phyloP scores from a whole-genome alignment of 2,329 filamentous ascomycete genomes.

The Neofusicoccum kwambonambiense region DNA sequence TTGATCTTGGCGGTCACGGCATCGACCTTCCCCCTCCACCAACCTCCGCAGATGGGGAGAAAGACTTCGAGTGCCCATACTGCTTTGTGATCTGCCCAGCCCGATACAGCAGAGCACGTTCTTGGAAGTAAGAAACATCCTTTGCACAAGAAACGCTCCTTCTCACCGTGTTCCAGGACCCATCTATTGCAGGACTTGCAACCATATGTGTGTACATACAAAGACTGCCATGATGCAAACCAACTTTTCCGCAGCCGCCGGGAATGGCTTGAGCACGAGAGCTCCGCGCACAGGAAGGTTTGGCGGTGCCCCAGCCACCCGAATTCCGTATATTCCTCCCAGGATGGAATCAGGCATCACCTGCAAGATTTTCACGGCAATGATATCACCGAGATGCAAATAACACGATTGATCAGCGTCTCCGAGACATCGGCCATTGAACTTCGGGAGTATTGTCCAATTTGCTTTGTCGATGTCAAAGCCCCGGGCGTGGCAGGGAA shows the following conservation, averaged over 20 bases:
- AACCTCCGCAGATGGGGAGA: conserved; percentile 30
- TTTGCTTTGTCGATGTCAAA: conserved; percentile 29
- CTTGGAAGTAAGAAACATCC: conserved; percentile 27
- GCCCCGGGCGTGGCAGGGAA: conserved; percentile 23
- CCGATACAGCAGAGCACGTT: conserved; percentile 32
- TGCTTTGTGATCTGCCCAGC: conserved; percentile 40
- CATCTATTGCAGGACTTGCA: conserved; percentile 39
- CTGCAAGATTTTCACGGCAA: conserved; percentile 30
- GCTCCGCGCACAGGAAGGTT: conserved; percentile 33
- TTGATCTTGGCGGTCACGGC: conserved; percentile 33
- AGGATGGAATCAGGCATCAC: conserved; percentile 29
- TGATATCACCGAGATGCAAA: conserved; percentile 30
- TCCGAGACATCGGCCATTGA: conserved; percentile 35
- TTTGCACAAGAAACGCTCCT: neutral
- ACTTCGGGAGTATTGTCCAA: conserved; percentile 31
- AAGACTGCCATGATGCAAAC: conserved; percentile 28
- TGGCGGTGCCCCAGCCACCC: conserved; percentile 39
- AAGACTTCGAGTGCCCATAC: conserved; percentile 40
- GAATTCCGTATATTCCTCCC: conserved; percentile 29
- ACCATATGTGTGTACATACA: conserved; percentile 38
- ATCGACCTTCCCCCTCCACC: conserved; percentile 36
- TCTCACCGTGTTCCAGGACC: conserved; percentile 21
- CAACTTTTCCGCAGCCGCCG: conserved; percentile 37
- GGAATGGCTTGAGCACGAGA: conserved; percentile 38
- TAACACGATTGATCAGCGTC: conserved; percentile 31